These are phyloP conservation scores for Malassezia restricta DNA, from an alignment of 1,284 basidiomycete genomes.

Conservation along the genomic window DNA sequence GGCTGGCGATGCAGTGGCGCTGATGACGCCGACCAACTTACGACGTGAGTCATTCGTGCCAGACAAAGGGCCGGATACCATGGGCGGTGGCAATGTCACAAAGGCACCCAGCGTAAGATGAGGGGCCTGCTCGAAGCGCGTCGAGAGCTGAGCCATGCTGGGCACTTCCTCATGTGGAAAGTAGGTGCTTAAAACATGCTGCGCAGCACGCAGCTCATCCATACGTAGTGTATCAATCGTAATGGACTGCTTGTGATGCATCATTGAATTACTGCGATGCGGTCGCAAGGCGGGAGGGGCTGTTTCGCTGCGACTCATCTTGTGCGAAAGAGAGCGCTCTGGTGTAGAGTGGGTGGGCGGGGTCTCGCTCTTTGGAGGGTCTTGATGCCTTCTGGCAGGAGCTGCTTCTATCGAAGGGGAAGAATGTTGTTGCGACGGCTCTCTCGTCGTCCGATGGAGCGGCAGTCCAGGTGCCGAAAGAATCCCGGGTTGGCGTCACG, in stretches of 20 bases:
- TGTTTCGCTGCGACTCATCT: too few relatives aligned
- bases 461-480: too few relatives aligned
- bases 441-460: too few relatives aligned
- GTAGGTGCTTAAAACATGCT: conserved; percentile 23
- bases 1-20: conserved; percentile 36
- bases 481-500: too few relatives aligned
- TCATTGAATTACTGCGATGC: not conserved
- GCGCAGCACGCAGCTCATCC: conserved; percentile 29
- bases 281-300: not conserved
- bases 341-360: too few relatives aligned
- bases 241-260: not conserved
- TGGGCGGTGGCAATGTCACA: conserved; percentile 27
- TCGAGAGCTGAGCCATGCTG: conserved; percentile 24
- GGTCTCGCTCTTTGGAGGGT: too few relatives aligned
- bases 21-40: conserved; percentile 30
- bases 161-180: conserved; percentile 33
- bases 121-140: conserved; percentile 32
- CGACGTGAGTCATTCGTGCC: conserved; percentile 21
- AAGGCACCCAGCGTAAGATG: conserved; percentile 41
- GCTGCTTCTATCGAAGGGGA: too few relatives aligned
- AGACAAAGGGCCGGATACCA: conserved; percentile 34
- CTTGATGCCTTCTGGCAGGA: too few relatives aligned
- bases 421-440: too few relatives aligned
- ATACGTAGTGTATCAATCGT: conserved; percentile 31
- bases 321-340: too few relatives aligned